Conservation (phyloP, 306 rosid genomes). For the Quercus cerris region DNA sequence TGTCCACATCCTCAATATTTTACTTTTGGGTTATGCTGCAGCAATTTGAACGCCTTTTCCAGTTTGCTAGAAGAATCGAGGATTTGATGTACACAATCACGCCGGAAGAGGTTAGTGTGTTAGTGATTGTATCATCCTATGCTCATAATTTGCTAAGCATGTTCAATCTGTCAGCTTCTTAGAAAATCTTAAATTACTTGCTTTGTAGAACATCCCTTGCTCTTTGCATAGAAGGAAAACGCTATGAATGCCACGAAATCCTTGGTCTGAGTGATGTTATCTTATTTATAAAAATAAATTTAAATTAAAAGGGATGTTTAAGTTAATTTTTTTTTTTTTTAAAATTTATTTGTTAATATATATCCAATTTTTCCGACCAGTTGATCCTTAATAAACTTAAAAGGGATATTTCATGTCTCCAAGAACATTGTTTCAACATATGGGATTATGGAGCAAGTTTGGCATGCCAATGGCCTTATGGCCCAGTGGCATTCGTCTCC, state of each 20-base stretch:
- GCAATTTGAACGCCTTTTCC: slow-evolving; percentile 99
- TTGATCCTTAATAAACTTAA: not conserved
- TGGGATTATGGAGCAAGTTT: not conserved
- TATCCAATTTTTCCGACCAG: not conserved
- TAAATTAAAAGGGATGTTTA: not conserved
- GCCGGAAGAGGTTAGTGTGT: slow-evolving; percentile 84
- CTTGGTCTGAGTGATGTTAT: not conserved
- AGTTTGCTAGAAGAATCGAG: slow-evolving; percentile 85
- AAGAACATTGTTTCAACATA: not conserved
- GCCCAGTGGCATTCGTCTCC: too few relatives aligned
- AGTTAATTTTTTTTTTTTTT: not conserved
- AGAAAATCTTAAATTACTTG: slow-evolving; percentile 12
- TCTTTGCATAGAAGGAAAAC: not conserved
- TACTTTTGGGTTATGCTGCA: slow-evolving; percentile 27
- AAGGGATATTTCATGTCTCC: too few relatives aligned
- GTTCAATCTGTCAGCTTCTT: not conserved
- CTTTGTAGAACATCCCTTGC: not conserved
- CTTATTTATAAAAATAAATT: too few relatives aligned
- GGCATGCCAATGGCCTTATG: not conserved
- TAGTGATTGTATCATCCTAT: not conserved
- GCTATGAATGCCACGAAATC: not conserved
- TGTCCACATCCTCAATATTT: not conserved
- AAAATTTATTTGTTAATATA: not conserved
- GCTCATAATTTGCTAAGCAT: slow-evolving; percentile 6
- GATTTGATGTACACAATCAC: slow-evolving; percentile 72